Base-by-base conservation (phyloP, 441 rosid genomes). In the Eruca vesicaria region DNA sequence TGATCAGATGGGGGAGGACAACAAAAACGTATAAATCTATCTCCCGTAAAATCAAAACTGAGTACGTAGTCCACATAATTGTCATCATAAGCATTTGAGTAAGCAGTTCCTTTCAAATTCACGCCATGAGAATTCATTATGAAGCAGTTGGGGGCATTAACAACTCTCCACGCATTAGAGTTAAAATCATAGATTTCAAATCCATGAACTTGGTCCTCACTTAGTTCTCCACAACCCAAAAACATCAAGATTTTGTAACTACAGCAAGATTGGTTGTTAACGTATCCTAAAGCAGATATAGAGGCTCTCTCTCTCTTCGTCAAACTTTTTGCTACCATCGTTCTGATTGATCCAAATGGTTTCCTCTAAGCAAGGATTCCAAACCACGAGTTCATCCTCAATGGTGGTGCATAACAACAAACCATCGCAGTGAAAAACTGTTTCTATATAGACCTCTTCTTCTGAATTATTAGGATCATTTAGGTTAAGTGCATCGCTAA, bases 241-340 rank as follows among this genome's bases (percentile, higher is more conserved):
- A 4, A 31, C 64, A 16, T 61, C 60, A 71, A 20, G 26, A 61
- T 48, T 71, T 48, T 61, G 65, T 60, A 60, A 43, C 9, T 60
- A 8, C 23, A 23, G 65, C 23, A 5, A 60, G 65, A 60, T 2
- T 35, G 16, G 4, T 23, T 63, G 5, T 10, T 16, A 2, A 10
- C 4, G 63, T 72, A 72, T 33, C 76, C 76, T 23, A 63, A 16
- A 29, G 33, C 58, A 60, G 12, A 41, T 10, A 0, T 5, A 29
- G n/a, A n/a, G 28, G 26, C 9, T 0, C 0, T 5, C 9, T n/a
- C 1, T 9, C 7, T 1, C 2, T 9, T 4, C 5, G 1, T 5
- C 6, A 15, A 12, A 38, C 11, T 2, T 19, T 29, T 18, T 3
- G 50, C 16, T 14, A 7, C 50, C 50, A 1, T 43, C 50, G 16